Evolutionary conservation across 768 basidiomycete genomes (phyloP).

Genomic region (Auricularia sp.): DNA sequence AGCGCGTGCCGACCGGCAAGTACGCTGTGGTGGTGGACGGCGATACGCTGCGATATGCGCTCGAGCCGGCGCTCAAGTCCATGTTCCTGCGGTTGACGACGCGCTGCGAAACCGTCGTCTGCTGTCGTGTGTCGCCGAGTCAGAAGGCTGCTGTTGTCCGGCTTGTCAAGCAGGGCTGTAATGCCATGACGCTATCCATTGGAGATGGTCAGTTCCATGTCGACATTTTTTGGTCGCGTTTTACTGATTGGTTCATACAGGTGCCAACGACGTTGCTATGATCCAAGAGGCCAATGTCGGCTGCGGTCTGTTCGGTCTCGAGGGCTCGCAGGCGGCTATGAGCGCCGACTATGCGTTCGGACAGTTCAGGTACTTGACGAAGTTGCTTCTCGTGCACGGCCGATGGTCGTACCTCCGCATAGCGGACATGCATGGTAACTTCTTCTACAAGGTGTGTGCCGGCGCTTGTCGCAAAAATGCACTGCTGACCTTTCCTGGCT

Average conservation of each 20-base stretch:
- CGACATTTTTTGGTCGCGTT: constrained; percentile 80
- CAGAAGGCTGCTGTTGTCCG: constrained; percentile 93
- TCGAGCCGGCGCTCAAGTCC: constrained; percentile 65
- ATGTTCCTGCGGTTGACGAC: constrained; percentile 87
- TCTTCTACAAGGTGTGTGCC: constrained; percentile 85
- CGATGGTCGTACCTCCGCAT: constrained; percentile 95
- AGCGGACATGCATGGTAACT: constrained; percentile 96
- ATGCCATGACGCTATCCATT: constrained; percentile 94
- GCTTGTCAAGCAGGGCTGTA: constrained; percentile 88
- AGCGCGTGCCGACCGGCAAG: constrained; percentile 42
- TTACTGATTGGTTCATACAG: constrained; percentile 7
- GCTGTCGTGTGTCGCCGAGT: constrained; percentile 93
- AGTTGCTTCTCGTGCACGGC: constrained; percentile 86
- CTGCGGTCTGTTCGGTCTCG: constrained; percentile 84
- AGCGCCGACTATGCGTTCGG: constrained; percentile 98
- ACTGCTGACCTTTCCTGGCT: not conserved
- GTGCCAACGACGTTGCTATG: constrained; percentile 97
- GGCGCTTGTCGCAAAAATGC: constrained; percentile 27
- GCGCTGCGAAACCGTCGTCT: constrained; percentile 97
- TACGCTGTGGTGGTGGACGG: constrained; percentile 97
- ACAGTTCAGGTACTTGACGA: constrained; percentile 89
- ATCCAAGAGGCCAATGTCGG: constrained; percentile 98
- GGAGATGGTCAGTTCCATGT: constrained; percentile 98
- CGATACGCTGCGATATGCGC: constrained; percentile 76
- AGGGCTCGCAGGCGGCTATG: constrained; percentile 98